Percentiles rank a stretch among this genome's conserved stretches.
Evolutionary conservation across 768 basidiomycete genomes (phyloP).

Genomic region (Zangia roseola): DNA sequence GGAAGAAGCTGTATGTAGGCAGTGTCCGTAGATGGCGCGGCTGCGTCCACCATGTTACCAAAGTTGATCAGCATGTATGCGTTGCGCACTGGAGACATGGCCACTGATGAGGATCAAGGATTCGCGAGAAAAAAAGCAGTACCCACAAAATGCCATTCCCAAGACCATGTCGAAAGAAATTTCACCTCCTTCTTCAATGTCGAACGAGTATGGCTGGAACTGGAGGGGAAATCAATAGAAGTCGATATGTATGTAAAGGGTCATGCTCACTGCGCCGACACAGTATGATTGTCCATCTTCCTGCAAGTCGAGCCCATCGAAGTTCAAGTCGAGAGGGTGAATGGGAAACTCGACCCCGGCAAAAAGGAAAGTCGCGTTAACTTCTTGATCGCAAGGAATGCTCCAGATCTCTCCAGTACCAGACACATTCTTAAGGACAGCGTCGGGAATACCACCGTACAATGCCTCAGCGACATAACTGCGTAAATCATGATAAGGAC

Average conservation of each 20-base stretch:
- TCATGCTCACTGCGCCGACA: conserved; percentile 43
- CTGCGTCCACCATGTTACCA: conserved; percentile 55
- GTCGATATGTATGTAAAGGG: neutral
- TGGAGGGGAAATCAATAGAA: conserved; percentile 22
- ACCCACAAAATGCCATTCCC: conserved; percentile 71
- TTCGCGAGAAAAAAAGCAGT: neutral
- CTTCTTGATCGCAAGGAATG: conserved; percentile 59
- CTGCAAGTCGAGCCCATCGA: conserved; percentile 16
- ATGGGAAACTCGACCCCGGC: conserved; percentile 55
- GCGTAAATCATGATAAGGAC: conserved; percentile 14
- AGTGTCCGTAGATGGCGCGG: conserved; percentile 33
- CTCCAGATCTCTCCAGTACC: conserved; percentile 51
- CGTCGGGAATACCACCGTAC: conserved; percentile 54
- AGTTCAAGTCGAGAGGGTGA: conserved; percentile 62
- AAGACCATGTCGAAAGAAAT: conserved; percentile 58
- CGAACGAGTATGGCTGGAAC: conserved; percentile 69
- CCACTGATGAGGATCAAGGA: neutral
- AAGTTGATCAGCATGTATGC: conserved; percentile 63
- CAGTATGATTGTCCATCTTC: conserved; percentile 31
- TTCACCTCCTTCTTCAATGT: conserved; percentile 28
- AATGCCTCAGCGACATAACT: conserved; percentile 58
- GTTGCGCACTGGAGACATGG: conserved; percentile 52
- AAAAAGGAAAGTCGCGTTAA: conserved; percentile 67
- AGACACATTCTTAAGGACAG: conserved; percentile 43
- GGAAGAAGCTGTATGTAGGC: conserved; percentile 68